A percentile compares a stretch with the other conserved stretches of the same genome.
These are phyloP conservation scores for Schizophyllum amplum DNA, from an alignment of 1,284 basidiomycete genomes.

Conservation along the genomic window DNA sequence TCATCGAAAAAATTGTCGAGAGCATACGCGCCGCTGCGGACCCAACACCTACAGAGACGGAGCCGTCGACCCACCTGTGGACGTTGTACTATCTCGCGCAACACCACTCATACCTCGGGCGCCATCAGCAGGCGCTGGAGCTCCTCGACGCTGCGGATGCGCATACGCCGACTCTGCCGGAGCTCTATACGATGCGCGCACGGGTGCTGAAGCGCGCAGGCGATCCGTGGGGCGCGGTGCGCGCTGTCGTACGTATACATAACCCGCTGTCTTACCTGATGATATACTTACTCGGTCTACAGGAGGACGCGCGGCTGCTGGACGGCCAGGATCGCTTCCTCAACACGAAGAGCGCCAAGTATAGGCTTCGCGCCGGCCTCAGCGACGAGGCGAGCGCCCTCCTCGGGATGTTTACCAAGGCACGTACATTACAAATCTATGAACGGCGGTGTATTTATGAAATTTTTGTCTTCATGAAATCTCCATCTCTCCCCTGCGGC, in stretches of 20 bases:
- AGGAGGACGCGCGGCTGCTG: constrained; percentile 80
- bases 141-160: constrained; percentile 61
- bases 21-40: constrained; percentile 30
- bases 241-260: no score
- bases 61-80: constrained; percentile 91
- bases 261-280: no score
- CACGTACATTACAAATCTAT: constrained; percentile 26
- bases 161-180: constrained; percentile 93
- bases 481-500: no score
- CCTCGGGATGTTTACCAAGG: constrained; percentile 86
- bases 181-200: constrained; percentile 80
- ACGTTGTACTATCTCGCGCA: constrained; percentile 92
- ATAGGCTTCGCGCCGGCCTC: constrained; percentile 77
- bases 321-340: constrained; percentile 96
- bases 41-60: constrained; percentile 30
- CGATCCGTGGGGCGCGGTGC: constrained; percentile 70
- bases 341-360: constrained; percentile 93
- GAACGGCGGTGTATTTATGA: no score
- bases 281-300: no score
- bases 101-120: constrained; percentile 69
- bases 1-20: constrained; percentile 70
- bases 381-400: constrained; percentile 67
- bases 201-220: constrained; percentile 86
- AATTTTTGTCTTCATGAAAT: no score
- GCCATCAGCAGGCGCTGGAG: constrained; percentile 52